phyloP scores from a whole-genome alignment of 495 filamentous ascomycete species.

The Podospora fimiseda region DNA sequence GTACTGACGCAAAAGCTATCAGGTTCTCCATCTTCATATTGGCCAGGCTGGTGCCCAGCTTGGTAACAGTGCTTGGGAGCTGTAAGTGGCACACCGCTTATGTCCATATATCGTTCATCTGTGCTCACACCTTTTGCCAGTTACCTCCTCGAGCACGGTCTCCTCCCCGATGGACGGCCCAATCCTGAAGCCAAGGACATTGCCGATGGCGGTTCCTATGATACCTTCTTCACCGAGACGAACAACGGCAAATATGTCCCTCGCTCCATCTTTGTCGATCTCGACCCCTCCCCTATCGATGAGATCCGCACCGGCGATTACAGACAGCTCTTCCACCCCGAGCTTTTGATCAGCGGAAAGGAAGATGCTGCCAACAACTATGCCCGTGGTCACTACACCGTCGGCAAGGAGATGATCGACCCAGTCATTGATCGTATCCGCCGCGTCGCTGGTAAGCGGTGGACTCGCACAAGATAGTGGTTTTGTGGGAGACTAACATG shows the following conservation, averaged over 20 bases:
- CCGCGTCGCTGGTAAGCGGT: slow-evolving; percentile 61
- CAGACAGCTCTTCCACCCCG: slow-evolving; percentile 84
- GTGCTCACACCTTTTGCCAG: slow-evolving; percentile 37
- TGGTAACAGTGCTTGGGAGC: slow-evolving; percentile 90
- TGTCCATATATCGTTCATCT: neutral
- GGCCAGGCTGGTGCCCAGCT: slow-evolving; percentile 92
- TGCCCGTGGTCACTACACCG: slow-evolving; percentile 88
- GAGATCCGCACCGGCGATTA: slow-evolving; percentile 81
- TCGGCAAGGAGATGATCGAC: slow-evolving; percentile 87
- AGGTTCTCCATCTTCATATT: slow-evolving; percentile 87
- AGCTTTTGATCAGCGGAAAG: slow-evolving; percentile 82
- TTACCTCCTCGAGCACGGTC: slow-evolving; percentile 87
- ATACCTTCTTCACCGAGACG: slow-evolving; percentile 90
- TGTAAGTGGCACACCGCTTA: slow-evolving; percentile 60
- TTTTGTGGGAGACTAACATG: too few species aligned
- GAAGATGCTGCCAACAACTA: slow-evolving; percentile 96
- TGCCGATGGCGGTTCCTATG: slow-evolving; percentile 63
- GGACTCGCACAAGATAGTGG: too few species aligned
- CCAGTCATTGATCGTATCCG: slow-evolving; percentile 78
- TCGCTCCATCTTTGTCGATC: slow-evolving; percentile 81
- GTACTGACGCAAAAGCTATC: too few species aligned
- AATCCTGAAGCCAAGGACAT: slow-evolving; percentile 57
- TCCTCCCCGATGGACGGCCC: slow-evolving; percentile 66
- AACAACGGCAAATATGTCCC: slow-evolving; percentile 84
- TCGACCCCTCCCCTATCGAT: slow-evolving; percentile 87